Percentiles rank a stretch among this genome's conserved stretches.
phyloP scores from a whole-genome alignment of 768 basidiomycete genomes.

The Lactarius hengduanensis region DNA sequence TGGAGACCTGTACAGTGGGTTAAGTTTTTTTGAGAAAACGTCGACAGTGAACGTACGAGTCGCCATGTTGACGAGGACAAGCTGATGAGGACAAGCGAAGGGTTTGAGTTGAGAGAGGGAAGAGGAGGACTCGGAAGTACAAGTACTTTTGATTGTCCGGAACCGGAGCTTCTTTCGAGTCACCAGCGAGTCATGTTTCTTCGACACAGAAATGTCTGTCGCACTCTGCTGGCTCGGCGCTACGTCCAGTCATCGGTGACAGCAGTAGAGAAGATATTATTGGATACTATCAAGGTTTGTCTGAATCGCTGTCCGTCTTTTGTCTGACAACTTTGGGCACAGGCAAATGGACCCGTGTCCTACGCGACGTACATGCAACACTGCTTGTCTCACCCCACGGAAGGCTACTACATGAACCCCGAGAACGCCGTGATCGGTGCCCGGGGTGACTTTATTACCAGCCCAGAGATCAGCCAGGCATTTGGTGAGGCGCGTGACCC shows the following conservation, averaged over 20 bases:
- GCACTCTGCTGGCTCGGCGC: constrained; percentile 1
- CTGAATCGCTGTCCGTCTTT: background rate
- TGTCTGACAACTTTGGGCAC: background rate
- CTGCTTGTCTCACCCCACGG: constrained; percentile 83
- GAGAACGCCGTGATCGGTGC: constrained; percentile 76
- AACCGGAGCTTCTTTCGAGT: background rate
- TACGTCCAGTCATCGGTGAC: constrained; percentile 16
- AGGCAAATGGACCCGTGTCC: constrained; percentile 89
- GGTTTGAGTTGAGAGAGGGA: background rate
- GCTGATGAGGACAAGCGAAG: background rate
- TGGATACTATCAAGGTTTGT: constrained; percentile 68
- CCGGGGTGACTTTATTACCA: constrained; percentile 92
- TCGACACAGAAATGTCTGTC: constrained; percentile 1
- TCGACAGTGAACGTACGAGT: constrained; percentile 50
- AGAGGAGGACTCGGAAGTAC: background rate
- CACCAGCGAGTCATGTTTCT: constrained; percentile 10
- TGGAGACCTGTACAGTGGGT: constrained; percentile 59
- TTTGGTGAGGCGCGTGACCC: constrained; percentile 83
- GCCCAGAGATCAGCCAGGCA: constrained; percentile 93
- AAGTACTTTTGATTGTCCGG: background rate
- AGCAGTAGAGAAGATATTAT: constrained; percentile 60
- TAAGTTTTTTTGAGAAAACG: background rate
- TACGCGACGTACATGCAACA: constrained; percentile 90
- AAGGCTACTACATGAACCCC: constrained; percentile 89
- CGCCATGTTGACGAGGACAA: constrained; percentile 46